Evolutionary conservation across 2,329 filamentous ascomycete species (phyloP), one percentile per base, ranked within the genome.

Genomic region (Monilinia aucupariae): DNA sequence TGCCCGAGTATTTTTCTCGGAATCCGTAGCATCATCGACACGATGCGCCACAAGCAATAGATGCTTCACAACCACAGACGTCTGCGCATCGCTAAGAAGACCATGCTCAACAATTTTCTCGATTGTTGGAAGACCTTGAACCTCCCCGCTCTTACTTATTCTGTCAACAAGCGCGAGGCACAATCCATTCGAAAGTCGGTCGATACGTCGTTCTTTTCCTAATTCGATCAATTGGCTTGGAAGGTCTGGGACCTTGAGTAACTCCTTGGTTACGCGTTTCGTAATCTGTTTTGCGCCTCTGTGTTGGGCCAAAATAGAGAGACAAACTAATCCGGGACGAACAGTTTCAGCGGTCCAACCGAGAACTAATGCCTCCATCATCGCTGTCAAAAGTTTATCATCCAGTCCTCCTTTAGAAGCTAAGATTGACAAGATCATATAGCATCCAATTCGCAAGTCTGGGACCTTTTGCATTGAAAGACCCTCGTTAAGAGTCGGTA

Each of bases 401-500:
- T 89, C 85, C 17, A 97, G 81, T 54, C 84, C 82, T 0, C 89
- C 87, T 75, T 96, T 96, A 55, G 90, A 87, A 8, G 91, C 92
- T 66, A 97, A 82, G 55, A 97, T 86, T 8, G 91, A 85, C 62
- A 92, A 83, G 25, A 96, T 86, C 89, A 97, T 96, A 75, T 96
- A 97, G 63, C 90, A 92, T 20, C 89, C 92, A 65, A 96, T 83
- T 68, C 92, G 89, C 49, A 96, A 79, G 66, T 93, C 90, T 0
- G 91, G 84, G 0, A 88, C 86, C 65, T 88, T 86, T 70, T 86
- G 86, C 78, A 93, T 83, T 10, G 87, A 82, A 65, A 97, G 81
- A 1, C 89, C 90, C 67, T 90, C 87, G 65, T 91, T 89, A 39
- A 99, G 80, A 3, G 92, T 77, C 70, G 79, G 92, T 75, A 81